Base-by-base conservation (phyloP, 371 early-diverging fungal species). In the Mucor saturninus region DNA sequence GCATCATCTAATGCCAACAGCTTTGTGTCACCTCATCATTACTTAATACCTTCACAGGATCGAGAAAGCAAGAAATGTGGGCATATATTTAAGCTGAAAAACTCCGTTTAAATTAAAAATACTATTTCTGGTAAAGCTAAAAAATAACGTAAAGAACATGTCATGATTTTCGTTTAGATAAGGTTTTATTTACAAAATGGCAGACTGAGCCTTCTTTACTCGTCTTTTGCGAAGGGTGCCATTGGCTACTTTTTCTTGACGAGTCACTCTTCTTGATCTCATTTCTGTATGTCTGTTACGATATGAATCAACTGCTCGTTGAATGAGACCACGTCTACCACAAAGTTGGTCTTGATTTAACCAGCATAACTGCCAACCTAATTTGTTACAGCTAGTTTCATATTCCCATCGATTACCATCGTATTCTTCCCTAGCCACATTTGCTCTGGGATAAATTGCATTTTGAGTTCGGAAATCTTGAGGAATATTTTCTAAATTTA, bases 271-370 rank as follows among this genome's bases (percentile, higher is more conserved):
- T 42, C 93, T 77, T 37, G 87, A 89, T 35, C 91, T 80, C 60
- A 87, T 77, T 32, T 89, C 87, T 15, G 90, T 86, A 68, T 89
- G 86, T 21, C 91, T 84, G 59, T 94, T 91, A 40, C 95, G 82
- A 67, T 90, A 96, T 46, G 89, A 89, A 69, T 96, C 96, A 0
- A 96, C 96, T 0, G 95, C 95, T 0, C 96, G 79, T 69, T 96
- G 96, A 39, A 96, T 82, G 37, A 95, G 76, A n/a, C 96, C 96
- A 45, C 95, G 86, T 42, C 90, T 85, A 4, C 89, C 94, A 54
- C 85, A 80, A 13, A 95, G 81, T 51, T 90, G 73, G n/a, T 83
- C 82, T 46, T 82, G 84, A 73, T 96, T 96, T 8, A 93, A 71
- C 60, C 84, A 91, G 13, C 89, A 84, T 58, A 96, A 83, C 61